Base-by-base conservation (phyloP, 176 grass and related monocot species). In the Bromus sterilis region DNA sequence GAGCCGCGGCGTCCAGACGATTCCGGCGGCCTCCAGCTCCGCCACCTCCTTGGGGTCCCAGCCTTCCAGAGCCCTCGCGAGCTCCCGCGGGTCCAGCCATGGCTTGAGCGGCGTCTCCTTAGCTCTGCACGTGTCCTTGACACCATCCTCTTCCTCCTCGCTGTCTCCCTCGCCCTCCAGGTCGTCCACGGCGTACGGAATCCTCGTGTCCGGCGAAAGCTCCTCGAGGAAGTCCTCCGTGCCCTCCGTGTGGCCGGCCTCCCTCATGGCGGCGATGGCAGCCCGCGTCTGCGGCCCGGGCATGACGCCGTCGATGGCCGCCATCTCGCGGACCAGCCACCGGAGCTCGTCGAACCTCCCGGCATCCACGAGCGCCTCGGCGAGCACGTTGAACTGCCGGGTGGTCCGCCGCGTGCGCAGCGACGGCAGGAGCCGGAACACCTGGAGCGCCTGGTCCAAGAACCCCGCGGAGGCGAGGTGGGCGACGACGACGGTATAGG, bases 1-100 rank as follows among this genome's bases (percentile, higher is more conserved):
- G 13, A 98, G 86, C 42, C 92, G 88, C 36, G 95, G 76, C 43
- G 95, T 93, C 95, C 92, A 95, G 0, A 98, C 74, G 28, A 92
- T 32, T 56, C 80, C 87, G 14, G 88, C 84, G 11, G 80, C 78
- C 56, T 94, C 90, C 60, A 98, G 76, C 61, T 95, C 92, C 0
- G 76, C 59, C 13, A 98, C 88, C 68, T 95, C 95, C 36, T 68
- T 53, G 26, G 90, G 46, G 36, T 89, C 60, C 95, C 95, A 98
- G 12, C 88, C 90, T 18, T 93, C 92, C 82, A 95, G 73, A 42
- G 92, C 92, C 78, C 78, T 87, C 3, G 92, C 88, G 31, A 98
- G 82, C 39, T 89, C 84, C 25, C 43, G 75, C 2, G 95, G 90
- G 13, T 98, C 90, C 74, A 98, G 70, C 95, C 95, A 98, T 58